phyloP scores from a whole-genome alignment of 345 rosid species.

The Boechera divaricarpa region DNA sequence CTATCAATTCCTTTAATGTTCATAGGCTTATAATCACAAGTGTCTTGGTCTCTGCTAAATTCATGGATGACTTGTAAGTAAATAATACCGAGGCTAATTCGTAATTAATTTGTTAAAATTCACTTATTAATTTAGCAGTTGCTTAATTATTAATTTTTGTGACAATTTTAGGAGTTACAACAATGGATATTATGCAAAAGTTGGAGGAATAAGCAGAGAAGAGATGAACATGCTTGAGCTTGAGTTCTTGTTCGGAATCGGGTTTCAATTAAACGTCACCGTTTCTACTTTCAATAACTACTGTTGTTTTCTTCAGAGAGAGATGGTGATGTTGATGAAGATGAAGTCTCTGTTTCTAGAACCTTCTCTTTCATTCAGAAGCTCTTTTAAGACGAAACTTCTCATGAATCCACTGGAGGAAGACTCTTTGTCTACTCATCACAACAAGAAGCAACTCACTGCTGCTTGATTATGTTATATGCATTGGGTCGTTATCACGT shows the following conservation, averaged over 20 bases:
- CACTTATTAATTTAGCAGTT: not conserved
- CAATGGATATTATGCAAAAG: constrained; percentile 68
- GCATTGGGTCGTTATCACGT: not conserved
- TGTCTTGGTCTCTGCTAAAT: constrained; percentile 75
- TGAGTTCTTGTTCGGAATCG: constrained; percentile 71
- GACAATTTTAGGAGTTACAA: constrained; percentile 55
- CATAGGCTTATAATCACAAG: constrained; percentile 79
- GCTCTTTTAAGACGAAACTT: constrained; percentile 29
- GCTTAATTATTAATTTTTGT: not conserved
- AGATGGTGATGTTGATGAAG: constrained; percentile 52
- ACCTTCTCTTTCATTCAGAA: constrained; percentile 36
- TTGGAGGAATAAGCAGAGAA: constrained; percentile 71
- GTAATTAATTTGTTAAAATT: not conserved
- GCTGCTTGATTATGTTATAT: constrained; percentile 31
- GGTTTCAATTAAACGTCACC: constrained; percentile 70
- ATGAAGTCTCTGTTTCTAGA: constrained; percentile 40
- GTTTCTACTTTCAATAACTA: constrained; percentile 60
- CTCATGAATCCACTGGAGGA: constrained; percentile 38
- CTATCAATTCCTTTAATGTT: constrained; percentile 65
- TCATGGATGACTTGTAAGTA: constrained; percentile 89
- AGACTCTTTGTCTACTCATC: constrained; percentile 37
- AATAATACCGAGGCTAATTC: not conserved
- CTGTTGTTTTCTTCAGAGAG: constrained; percentile 56
- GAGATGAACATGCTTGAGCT: constrained; percentile 82
- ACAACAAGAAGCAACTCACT: constrained; percentile 40